Percentiles rank a stretch among this genome's conserved stretches.
Conservation (phyloP, 2,329 filamentous ascomycete species). For the Chrysoporthe cubensis region DNA sequence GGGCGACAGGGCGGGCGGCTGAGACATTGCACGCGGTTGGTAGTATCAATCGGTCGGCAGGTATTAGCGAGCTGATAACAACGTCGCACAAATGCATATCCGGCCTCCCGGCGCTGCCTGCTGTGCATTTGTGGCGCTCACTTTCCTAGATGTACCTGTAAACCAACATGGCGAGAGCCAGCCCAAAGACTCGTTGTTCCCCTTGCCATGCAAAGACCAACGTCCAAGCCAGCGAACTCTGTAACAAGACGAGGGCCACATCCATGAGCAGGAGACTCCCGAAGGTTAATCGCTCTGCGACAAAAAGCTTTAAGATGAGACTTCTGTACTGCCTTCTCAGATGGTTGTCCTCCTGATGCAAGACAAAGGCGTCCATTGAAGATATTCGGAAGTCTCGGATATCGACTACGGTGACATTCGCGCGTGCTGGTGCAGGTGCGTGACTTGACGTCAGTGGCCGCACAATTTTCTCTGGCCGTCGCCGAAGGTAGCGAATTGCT, state of each 20-base stretch:
- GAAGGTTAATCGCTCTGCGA: constrained; percentile 47
- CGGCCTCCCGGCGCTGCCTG: not conserved
- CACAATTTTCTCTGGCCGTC: constrained; percentile 45
- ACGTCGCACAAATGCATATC: constrained; percentile 11
- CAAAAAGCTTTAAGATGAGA: constrained; percentile 46
- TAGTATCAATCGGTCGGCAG: constrained; percentile 14
- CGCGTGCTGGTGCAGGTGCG: constrained; percentile 12
- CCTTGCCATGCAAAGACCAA: constrained; percentile 20
- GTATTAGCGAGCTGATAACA: constrained; percentile 20
- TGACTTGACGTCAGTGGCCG: constrained; percentile 47
- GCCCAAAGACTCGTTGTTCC: constrained; percentile 19
- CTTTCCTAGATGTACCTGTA: constrained; percentile 6
- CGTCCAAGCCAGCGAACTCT: constrained; percentile 40
- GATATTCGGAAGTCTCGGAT: constrained; percentile 54
- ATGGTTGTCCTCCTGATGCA: constrained; percentile 38
- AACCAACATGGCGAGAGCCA: constrained; percentile 4
- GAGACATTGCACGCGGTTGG: constrained; percentile 14
- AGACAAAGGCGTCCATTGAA: constrained; percentile 55
- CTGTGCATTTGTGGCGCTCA: not conserved
- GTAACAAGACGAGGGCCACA: constrained; percentile 39
- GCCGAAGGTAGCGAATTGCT: constrained; percentile 49
- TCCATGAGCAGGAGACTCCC: constrained; percentile 42
- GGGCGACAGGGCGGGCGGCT: not conserved
- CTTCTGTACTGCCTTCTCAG: constrained; percentile 42
- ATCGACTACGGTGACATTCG: constrained; percentile 38